phyloP scores from a whole-genome alignment of 1,139 yeast species.

The Saccharomyces hybrid region DNA sequence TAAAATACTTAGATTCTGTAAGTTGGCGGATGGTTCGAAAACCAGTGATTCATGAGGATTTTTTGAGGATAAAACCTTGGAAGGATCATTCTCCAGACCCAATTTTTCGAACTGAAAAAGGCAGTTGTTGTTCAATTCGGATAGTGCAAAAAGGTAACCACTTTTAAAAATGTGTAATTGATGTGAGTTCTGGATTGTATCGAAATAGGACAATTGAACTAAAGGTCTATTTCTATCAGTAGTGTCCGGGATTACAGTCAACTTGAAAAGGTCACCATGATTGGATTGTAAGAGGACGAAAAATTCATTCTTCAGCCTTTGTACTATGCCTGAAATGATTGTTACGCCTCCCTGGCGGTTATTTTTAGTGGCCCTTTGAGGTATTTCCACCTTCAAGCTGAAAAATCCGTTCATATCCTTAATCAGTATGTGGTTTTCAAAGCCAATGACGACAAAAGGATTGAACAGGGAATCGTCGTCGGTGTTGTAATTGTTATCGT shows the following conservation, averaged over 20 bases:
- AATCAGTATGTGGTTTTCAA: conserved; percentile 41
- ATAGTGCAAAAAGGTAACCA: conserved; percentile 68
- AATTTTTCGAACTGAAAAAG: conserved; percentile 72
- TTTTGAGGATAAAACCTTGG: conserved; percentile 29
- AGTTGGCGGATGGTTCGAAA: conserved; percentile 33
- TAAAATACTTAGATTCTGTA: conserved; percentile 54
- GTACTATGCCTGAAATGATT: conserved; percentile 50
- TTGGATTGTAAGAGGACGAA: conserved; percentile 66
- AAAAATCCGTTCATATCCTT: conserved; percentile 34
- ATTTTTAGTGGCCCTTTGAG: conserved; percentile 35
- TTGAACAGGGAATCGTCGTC: conserved; percentile 40
- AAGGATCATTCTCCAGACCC: conserved; percentile 47
- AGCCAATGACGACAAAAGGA: conserved; percentile 51
- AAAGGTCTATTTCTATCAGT: conserved; percentile 32
- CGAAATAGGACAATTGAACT: conserved; percentile 59
- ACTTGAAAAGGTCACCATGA: conserved; percentile 71
- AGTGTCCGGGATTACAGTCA: conserved; percentile 44
- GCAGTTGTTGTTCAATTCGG: conserved; percentile 53
- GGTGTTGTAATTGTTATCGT: conserved; percentile 3
- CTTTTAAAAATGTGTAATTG: conserved; percentile 56
- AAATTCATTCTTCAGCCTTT: conserved; percentile 51
- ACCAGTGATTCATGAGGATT: conserved; percentile 27
- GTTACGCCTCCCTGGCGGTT: conserved; percentile 24
- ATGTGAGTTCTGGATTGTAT: conserved; percentile 58
- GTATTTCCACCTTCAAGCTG: conserved; percentile 43